phyloP scores from a whole-genome alignment of 148 eudicot species.

The Silene latifolia region DNA sequence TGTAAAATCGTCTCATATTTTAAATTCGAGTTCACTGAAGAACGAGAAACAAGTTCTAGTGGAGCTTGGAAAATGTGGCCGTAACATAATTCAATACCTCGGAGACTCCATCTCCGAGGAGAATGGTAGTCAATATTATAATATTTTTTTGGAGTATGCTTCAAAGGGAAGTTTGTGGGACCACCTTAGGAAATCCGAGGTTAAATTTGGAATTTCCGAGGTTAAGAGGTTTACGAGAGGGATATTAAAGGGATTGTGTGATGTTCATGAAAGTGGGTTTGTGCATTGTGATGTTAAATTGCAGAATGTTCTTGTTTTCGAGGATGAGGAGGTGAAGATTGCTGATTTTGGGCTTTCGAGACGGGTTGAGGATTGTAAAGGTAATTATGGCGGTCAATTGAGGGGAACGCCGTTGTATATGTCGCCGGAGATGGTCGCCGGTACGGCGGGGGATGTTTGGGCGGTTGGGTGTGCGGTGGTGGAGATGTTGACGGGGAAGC shows the following conservation, averaged over 20 bases:
- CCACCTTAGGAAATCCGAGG: slow-evolving; percentile 24
- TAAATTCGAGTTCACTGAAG: slow-evolving; percentile 35
- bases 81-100: slow-evolving; percentile 40
- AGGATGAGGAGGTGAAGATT: slow-evolving; percentile 39
- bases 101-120: slow-evolving; percentile 48
- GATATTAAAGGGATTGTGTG: slow-evolving; percentile 48
- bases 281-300: slow-evolving; percentile 83
- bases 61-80: slow-evolving; percentile 32
- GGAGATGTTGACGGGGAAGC: slow-evolving; percentile 55
- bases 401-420: slow-evolving; percentile 85
- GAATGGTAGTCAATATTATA: slow-evolving; percentile 44
- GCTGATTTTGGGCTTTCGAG: slow-evolving; percentile 86
- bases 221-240: slow-evolving; percentile 40
- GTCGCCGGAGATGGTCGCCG: slow-evolving; percentile 77
- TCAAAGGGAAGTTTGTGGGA: slow-evolving; percentile 48
- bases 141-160: slow-evolving; percentile 72
- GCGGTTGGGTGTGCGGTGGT: slow-evolving; percentile 74
- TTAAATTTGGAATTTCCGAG: slow-evolving; percentile 32
- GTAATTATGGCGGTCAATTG: slow-evolving; percentile 29
- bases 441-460: slow-evolving; percentile 83
- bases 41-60: slow-evolving; percentile 55
- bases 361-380: slow-evolving; percentile 20
- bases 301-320: slow-evolving; percentile 51
- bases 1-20: slow-evolving; percentile 54
- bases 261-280: slow-evolving; percentile 56